Percentiles rank a stretch among this genome's conserved stretches.
phyloP scores from a whole-genome alignment of 805 yeast genomes.

The Metschnikowia vanudenii region DNA sequence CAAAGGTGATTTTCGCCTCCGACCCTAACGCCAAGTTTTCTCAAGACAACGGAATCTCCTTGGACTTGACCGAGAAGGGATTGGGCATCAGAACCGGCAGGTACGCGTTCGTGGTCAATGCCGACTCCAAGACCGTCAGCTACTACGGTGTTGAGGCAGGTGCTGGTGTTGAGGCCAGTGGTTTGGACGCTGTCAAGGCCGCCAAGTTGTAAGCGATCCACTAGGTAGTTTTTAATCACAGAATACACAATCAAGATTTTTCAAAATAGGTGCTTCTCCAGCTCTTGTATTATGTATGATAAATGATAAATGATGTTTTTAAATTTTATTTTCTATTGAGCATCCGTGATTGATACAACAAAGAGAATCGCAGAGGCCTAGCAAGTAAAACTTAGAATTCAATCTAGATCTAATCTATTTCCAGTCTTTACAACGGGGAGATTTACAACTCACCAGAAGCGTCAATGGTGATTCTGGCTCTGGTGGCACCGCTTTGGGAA shows the following conservation, averaged over 20 bases:
- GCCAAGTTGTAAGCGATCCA: conserved; percentile 32
- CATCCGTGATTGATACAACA: background rate
- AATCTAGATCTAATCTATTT: background rate
- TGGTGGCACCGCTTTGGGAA: conserved; percentile 64
- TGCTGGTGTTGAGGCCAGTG: conserved; percentile 34
- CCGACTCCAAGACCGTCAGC: conserved; percentile 43
- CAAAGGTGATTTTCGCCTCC: conserved; percentile 37
- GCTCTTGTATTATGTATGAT: too few species aligned
- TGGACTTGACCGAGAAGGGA: conserved; percentile 37
- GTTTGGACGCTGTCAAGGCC: conserved; percentile 35
- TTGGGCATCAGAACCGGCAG: conserved; percentile 41
- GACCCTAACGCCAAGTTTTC: conserved; percentile 41
- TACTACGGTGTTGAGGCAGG: conserved; percentile 38
- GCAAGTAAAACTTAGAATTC: background rate
- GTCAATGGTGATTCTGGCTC: conserved; percentile 61
- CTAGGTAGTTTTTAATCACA: background rate
- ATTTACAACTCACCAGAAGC: conserved; percentile 58
- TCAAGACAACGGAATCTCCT: conserved; percentile 27
- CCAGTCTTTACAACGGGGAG: background rate
- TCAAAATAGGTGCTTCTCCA: too few species aligned
- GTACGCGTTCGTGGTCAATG: conserved; percentile 37
- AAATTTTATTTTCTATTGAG: background rate
- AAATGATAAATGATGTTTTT: too few species aligned
- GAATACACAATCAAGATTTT: too few species aligned
- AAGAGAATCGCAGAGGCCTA: too few species aligned